A percentile compares a stretch with the other conserved stretches of the same genome.
phyloP scores from a whole-genome alignment of 306 rosid genomes.

The Calophaca sinica region DNA sequence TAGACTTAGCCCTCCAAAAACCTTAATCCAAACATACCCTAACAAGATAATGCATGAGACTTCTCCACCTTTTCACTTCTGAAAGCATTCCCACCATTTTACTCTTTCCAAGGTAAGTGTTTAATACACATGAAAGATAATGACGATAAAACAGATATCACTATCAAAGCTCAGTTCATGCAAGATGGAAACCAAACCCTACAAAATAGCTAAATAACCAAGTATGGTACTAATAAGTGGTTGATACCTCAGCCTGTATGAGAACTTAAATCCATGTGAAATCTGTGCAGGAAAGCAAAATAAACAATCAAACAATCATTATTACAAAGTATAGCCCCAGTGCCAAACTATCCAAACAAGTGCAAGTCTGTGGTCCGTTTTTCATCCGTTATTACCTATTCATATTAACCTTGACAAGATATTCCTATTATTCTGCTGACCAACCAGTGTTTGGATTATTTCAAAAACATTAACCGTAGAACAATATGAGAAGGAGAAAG shows the following conservation, averaged over 20 bases:
- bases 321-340: slow-evolving; percentile 57
- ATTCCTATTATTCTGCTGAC: slow-evolving; percentile 62
- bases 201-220: slow-evolving; percentile 20
- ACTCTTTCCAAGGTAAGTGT: not conserved
- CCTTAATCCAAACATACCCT: too few relatives aligned
- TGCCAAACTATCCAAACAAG: slow-evolving; percentile 62
- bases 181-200: slow-evolving; percentile 9
- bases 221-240: too few relatives aligned
- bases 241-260: slow-evolving; percentile 36
- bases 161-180: slow-evolving; percentile 8
- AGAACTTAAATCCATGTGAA: slow-evolving; percentile 44
- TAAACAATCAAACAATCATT: slow-evolving; percentile 56
- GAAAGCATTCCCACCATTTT: not conserved
- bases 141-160: slow-evolving; percentile 17
- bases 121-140: not conserved
- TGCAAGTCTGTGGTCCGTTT: slow-evolving; percentile 52
- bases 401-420: slow-evolving; percentile 56
- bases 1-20: too few relatives aligned
- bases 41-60: not conserved
- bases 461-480: slow-evolving; percentile 65
- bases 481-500: slow-evolving; percentile 50
- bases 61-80: too few relatives aligned
- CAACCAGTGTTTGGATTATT: slow-evolving; percentile 78
- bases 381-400: slow-evolving; percentile 61
- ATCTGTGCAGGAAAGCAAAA: slow-evolving; percentile 42